Conservation (phyloP, 805 yeast genomes). For the Schwanniomyces occidentalis region DNA sequence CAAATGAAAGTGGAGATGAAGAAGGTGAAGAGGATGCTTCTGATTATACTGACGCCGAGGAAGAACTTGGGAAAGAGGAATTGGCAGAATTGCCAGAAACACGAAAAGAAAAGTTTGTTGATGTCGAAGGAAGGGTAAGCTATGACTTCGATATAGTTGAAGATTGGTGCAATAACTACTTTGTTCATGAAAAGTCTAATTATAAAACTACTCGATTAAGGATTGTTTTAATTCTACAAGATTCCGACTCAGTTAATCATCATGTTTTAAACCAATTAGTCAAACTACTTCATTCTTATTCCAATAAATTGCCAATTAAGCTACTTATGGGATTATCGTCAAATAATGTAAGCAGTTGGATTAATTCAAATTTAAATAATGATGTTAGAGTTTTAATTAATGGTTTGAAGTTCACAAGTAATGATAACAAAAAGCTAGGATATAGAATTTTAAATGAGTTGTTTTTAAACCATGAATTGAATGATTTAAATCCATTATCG, state of each 20-base stretch:
- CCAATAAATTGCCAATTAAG: conserved; percentile 28
- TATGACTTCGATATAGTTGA: conserved; percentile 38
- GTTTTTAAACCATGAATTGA: conserved; percentile 26
- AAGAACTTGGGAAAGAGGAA: conserved; percentile 14
- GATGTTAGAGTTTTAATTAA: conserved; percentile 26
- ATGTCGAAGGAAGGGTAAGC: conserved; percentile 23
- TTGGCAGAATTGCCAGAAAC: conserved; percentile 5
- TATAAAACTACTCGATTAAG: conserved; percentile 12
- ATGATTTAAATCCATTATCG: conserved; percentile 17
- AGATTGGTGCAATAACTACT: conserved; percentile 27
- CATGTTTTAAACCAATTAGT: conserved; percentile 38
- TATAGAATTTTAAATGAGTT: conserved; percentile 33
- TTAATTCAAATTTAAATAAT: conserved; percentile 31
- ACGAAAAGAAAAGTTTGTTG: conserved; percentile 4
- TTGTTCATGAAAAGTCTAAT: conserved; percentile 5
- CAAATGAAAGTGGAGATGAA: conserved; percentile 8
- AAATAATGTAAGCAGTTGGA: conserved; percentile 37
- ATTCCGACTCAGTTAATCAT: conserved; percentile 33
- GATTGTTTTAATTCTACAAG: conserved; percentile 35
- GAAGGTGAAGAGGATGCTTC: conserved; percentile 10
- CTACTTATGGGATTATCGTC: conserved; percentile 39
- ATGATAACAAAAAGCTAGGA: conserved; percentile 34
- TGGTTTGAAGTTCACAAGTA: conserved; percentile 33
- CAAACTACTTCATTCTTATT: conserved; percentile 28
- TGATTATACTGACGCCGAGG: conserved; percentile 11